Evolutionary conservation across 2,329 filamentous ascomycete genomes (phyloP).

Genomic region (Botrytis deweyae): DNA sequence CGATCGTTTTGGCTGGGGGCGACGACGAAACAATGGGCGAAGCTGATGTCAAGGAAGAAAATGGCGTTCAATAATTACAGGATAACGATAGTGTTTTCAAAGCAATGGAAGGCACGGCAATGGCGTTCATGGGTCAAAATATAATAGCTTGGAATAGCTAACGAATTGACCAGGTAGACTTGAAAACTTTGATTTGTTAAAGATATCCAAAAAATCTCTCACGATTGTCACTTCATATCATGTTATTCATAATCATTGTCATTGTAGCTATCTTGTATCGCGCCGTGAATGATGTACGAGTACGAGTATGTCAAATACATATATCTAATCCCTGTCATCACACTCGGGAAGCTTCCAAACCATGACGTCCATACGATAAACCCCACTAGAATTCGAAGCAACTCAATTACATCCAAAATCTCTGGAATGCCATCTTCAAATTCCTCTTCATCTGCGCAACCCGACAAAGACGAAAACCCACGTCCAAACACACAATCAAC

Average conservation of each 20-base stretch:
- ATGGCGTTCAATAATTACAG: constrained; percentile 42
- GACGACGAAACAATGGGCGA: constrained; percentile 61
- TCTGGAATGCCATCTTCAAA: constrained; percentile 29
- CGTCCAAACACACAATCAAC: constrained; percentile 23
- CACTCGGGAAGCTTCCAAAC: not conserved
- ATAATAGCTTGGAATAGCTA: constrained; percentile 26
- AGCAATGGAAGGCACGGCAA: constrained; percentile 14
- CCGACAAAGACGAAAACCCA: constrained; percentile 22
- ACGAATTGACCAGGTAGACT: constrained; percentile 5
- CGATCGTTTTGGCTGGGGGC: constrained; percentile 62
- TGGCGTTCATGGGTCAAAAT: constrained; percentile 30
- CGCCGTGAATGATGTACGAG: not conserved
- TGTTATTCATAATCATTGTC: not conserved
- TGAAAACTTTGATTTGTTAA: not conserved
- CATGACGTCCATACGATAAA: constrained; percentile 13
- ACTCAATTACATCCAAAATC: constrained; percentile 4
- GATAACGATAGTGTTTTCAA: not conserved
- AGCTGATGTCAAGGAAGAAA: constrained; percentile 30
- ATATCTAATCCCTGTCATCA: constrained; percentile 2
- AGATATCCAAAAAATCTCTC: not conserved
- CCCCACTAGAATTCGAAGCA: constrained; percentile 21
- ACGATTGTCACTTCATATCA: not conserved
- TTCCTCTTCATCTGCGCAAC: constrained; percentile 19
- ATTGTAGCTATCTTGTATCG: no score
- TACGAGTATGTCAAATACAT: not conserved